A percentile compares a stretch with the other conserved stretches of the same genome.
phyloP scores from a whole-genome alignment of 116 monocot species.

The Iris pallida region DNA sequence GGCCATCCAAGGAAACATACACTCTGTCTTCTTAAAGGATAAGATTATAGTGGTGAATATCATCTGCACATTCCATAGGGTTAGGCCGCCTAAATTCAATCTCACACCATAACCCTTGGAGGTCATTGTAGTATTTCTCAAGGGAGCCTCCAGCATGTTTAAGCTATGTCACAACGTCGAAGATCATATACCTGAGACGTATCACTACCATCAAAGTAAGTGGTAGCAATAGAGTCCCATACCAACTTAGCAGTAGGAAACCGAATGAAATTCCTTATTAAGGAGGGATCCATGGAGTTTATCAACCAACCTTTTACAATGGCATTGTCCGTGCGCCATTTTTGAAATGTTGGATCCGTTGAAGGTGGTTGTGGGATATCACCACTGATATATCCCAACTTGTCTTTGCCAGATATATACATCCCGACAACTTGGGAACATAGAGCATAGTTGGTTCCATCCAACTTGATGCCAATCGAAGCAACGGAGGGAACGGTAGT shows the following conservation, averaged over 20 bases:
- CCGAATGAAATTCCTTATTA: constrained; percentile 6
- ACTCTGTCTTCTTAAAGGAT: not conserved
- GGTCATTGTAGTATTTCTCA: constrained; percentile 19
- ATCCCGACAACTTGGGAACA: too few relatives aligned
- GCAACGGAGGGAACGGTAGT: too few relatives aligned
- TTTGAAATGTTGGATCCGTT: too few relatives aligned
- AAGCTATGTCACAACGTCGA: not conserved
- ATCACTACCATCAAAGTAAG: constrained; percentile 5
- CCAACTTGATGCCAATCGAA: too few relatives aligned
- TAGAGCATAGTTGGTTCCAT: too few relatives aligned
- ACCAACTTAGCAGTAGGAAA: constrained; percentile 3
- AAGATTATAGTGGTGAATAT: too few relatives aligned
- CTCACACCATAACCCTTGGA: constrained; percentile 21
- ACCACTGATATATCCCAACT: too few relatives aligned
- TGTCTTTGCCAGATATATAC: too few relatives aligned
- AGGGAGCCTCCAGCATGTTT: constrained; percentile 8
- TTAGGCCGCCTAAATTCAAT: not conserved
- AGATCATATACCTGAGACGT: constrained; percentile 8
- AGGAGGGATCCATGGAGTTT: constrained; percentile 11
- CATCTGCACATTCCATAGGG: too few relatives aligned
- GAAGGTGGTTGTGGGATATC: too few relatives aligned
- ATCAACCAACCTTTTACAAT: constrained; percentile 18
- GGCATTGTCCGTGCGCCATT: constrained; percentile 2
- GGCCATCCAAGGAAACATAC: too few relatives aligned
- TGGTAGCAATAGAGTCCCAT: constrained; percentile 14